A percentile compares a stretch with the other conserved stretches of the same genome.
phyloP scores from a whole-genome alignment of 1,284 basidiomycete species.

The Inonotus hispidus region DNA sequence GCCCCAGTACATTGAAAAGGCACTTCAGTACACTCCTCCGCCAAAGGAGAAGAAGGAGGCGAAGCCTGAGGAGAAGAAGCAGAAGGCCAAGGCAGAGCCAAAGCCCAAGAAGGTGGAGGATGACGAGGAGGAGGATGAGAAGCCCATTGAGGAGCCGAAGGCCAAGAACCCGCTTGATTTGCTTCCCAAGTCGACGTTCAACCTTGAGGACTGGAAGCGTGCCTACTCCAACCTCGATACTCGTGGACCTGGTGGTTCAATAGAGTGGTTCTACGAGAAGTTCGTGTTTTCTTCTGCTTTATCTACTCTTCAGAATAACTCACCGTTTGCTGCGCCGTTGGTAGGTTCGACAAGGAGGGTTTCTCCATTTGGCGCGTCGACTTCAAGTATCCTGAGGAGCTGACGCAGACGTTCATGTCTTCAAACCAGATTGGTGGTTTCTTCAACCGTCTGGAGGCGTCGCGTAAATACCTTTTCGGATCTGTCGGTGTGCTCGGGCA shows the following conservation, averaged over 20 bases:
- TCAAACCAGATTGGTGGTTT: conserved; percentile 88
- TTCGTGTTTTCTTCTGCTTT: conserved; percentile 33
- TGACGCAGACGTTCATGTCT: conserved; percentile 91
- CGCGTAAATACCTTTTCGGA: conserved; percentile 93
- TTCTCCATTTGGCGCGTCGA: conserved; percentile 91
- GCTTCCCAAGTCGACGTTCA: conserved; percentile 88
- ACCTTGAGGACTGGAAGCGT: conserved; percentile 98
- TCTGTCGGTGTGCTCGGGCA: conserved; percentile 88
- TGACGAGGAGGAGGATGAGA: conserved; percentile 50
- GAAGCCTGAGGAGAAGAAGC: conserved; percentile 45
- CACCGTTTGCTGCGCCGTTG: conserved; percentile 19
- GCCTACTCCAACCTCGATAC: conserved; percentile 98
- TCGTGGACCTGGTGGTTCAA: conserved; percentile 62
- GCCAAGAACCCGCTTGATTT: conserved; percentile 92
- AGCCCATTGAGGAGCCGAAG: conserved; percentile 65
- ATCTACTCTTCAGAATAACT: conserved; percentile 20
- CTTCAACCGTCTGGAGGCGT: conserved; percentile 95
- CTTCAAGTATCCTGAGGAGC: conserved; percentile 97
- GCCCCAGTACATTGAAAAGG: conserved; percentile 65
- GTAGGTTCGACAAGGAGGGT: conserved; percentile 84
- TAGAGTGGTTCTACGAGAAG: conserved; percentile 92
- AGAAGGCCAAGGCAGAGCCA: conserved; percentile 55
- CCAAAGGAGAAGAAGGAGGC: conserved; percentile 64
- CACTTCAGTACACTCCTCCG: conserved; percentile 69
- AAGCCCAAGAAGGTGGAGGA: conserved; percentile 55